A percentile compares a stretch with the other conserved stretches of the same genome.
These are phyloP conservation scores for Polytolypa hystricis DNA, from an alignment of 2,329 filamentous ascomycete species.

Conservation along the genomic window DNA sequence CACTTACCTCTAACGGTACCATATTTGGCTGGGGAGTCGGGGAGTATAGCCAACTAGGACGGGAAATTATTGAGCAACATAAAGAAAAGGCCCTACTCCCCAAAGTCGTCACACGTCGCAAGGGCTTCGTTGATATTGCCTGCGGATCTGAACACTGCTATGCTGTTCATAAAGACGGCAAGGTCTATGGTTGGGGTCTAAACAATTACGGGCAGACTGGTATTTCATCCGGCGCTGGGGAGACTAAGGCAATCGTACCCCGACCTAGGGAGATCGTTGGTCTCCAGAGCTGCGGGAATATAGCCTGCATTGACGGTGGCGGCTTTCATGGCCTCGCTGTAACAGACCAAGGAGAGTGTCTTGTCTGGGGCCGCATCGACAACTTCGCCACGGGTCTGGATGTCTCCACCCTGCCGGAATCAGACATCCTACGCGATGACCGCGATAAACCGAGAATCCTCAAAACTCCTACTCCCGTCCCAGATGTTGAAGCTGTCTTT, in stretches of 20 bases:
- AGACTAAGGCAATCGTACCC: constrained; percentile 59
- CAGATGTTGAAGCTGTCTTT: constrained; percentile 45
- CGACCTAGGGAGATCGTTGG: constrained; percentile 55
- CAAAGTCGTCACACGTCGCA: constrained; percentile 44
- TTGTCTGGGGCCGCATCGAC: constrained; percentile 50
- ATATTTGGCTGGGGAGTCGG: constrained; percentile 55
- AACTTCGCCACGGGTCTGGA: constrained; percentile 50
- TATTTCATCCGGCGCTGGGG: constrained; percentile 50
- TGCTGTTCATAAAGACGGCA: constrained; percentile 54
- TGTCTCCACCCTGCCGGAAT: constrained; percentile 38
- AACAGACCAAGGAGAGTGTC: constrained; percentile 41
- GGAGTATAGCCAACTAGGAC: constrained; percentile 58
- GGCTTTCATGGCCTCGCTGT: constrained; percentile 60
- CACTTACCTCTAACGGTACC: constrained; percentile 45
- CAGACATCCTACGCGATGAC: constrained; percentile 45
- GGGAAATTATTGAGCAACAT: constrained; percentile 27
- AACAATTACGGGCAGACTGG: constrained; percentile 85
- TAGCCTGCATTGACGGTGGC: constrained; percentile 59
- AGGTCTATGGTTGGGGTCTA: constrained; percentile 69
- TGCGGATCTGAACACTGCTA: constrained; percentile 74
- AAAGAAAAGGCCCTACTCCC: constrained; percentile 48
- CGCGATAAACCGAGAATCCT: constrained; percentile 57
- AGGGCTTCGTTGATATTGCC: constrained; percentile 48
- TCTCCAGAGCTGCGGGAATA: constrained; percentile 31
- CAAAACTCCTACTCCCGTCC: constrained; percentile 48